Evolutionary conservation across 139 green algal species (phyloP), one percentile per base, ranked within the genome.

Genomic region (Coelastrella sp.): DNA sequence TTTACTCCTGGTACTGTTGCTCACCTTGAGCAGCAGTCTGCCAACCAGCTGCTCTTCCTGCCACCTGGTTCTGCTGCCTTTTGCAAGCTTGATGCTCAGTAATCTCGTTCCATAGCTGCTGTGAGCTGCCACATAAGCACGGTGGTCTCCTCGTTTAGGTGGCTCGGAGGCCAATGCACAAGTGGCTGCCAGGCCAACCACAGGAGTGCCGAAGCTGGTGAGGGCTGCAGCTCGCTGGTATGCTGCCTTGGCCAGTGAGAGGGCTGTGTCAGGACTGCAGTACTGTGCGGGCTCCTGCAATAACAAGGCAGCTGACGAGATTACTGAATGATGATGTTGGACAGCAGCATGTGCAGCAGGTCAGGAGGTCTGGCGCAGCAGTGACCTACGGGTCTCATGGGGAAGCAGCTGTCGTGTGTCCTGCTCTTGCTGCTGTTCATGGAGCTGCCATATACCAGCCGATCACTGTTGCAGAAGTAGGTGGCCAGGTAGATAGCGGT

Each of bases 121-220:
- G 89, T 96, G 88, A 25, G 93, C 89, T 12, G 94, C 90, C 60
- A 96, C 89, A 86, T 90, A 93, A 15, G 92, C 95, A 8, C 95
- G 91, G 93, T 98, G 94, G 58, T 96, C 92, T 17, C 96, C 96
- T 6, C 94, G 92, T 89, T 97, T 97, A 8, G 90, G 60, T 14
- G 94, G 91, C 24, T 96, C 93, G n/a, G 96, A 96, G 0, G 94
- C 95, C 15, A 99, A 92, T 1, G 95, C 93, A 89, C 95, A 97
- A 7, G 95, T 97, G 84, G 92, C 94, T 22, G 87, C 95, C 6
- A 98, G 72, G 0, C 97, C 97, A 7, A 98, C 65, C 0, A 98
- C 49, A 63, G 91, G 90, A 15, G 87, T 92, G 25, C 95, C 95
- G 85, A 96, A 94, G 12, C 75, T 0, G 1, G 95, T 88, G 60